A percentile compares a stretch with the other conserved stretches of the same genome.
Evolutionary conservation across 148 eudicot genomes (phyloP).

Genomic region (Agrostemma githago): DNA sequence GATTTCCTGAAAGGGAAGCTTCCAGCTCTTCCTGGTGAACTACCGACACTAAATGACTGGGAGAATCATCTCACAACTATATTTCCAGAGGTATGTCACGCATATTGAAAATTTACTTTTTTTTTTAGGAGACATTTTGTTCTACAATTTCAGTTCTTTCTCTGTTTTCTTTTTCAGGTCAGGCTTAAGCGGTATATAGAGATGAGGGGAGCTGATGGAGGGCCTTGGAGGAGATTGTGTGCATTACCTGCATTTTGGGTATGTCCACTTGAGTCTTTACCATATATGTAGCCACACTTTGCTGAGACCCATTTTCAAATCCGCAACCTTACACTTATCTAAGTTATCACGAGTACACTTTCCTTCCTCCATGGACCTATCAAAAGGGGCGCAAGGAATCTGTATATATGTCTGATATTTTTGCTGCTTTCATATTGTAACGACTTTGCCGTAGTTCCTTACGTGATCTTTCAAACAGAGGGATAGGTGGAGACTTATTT

Average conservation of each 20-base stretch:
- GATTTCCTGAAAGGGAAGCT: constrained; percentile 93
- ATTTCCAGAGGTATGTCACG: constrained; percentile 78
- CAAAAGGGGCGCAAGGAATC: too few relatives aligned
- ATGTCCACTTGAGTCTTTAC: constrained; percentile 19
- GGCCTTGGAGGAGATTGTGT: constrained; percentile 96
- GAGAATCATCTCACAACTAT: constrained; percentile 98
- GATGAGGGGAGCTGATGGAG: constrained; percentile 99
- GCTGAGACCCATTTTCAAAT: background rate
- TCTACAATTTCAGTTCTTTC: constrained; percentile 8
- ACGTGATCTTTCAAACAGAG: too few relatives aligned
- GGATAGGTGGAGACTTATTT: too few relatives aligned
- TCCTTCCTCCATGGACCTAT: too few relatives aligned
- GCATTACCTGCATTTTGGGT: constrained; percentile 99
- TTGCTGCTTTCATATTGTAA: too few relatives aligned
- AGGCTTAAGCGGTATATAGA: constrained; percentile 94
- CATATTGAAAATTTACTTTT: background rate
- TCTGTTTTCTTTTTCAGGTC: constrained; percentile 51
- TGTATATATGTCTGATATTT: too few relatives aligned
- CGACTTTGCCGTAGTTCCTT: too few relatives aligned
- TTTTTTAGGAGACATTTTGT: background rate
- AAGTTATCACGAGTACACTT: too few relatives aligned
- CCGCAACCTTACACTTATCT: background rate
- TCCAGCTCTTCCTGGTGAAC: constrained; percentile 82
- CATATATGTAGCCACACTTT: background rate
- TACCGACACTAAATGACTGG: constrained; percentile 89